phyloP scores from a whole-genome alignment of 2,329 filamentous ascomycete species.

The Pseudocercospora fuligena region DNA sequence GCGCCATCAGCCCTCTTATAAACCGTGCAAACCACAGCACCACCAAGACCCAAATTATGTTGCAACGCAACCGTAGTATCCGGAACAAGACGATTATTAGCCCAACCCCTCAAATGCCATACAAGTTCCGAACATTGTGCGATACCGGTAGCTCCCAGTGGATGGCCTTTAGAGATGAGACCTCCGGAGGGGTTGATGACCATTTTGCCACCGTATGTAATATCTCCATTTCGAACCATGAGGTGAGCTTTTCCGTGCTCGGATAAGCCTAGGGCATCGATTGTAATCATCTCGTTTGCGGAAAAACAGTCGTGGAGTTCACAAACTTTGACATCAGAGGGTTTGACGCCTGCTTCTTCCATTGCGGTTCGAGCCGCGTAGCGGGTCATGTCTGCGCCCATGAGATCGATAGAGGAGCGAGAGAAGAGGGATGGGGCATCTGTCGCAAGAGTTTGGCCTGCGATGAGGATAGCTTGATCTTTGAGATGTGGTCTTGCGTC shows the following conservation, averaged over 20 bases:
- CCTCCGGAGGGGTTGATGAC: conserved; percentile 66
- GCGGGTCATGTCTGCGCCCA: conserved; percentile 85
- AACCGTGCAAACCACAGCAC: conserved; percentile 86
- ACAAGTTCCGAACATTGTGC: conserved; percentile 94
- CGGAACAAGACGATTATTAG: conserved; percentile 79
- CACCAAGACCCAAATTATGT: conserved; percentile 90
- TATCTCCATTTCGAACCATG: conserved; percentile 82
- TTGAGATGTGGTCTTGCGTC: conserved; percentile 80
- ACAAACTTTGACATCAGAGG: conserved; percentile 77
- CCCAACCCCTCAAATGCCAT: conserved; percentile 95
- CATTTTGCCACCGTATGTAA: conserved; percentile 80
- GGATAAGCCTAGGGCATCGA: conserved; percentile 81
- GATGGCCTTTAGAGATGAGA: conserved; percentile 94
- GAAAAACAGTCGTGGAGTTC: conserved; percentile 98
- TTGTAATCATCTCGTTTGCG: conserved; percentile 87
- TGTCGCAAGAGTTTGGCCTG: conserved; percentile 83
- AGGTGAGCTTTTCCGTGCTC: conserved; percentile 86
- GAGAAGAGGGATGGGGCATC: conserved; percentile 82
- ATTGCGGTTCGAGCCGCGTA: conserved; percentile 71
- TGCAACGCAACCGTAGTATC: conserved; percentile 77
- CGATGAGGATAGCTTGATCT: conserved; percentile 82
- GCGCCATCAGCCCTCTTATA: conserved; percentile 82
- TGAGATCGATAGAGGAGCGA: conserved; percentile 78
- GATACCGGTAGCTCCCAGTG: conserved; percentile 89
- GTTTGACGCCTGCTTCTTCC: conserved; percentile 69